Evolutionary conservation across 2,329 filamentous ascomycete genomes (phyloP), one percentile per base, ranked within the genome.

Genomic region (Aspergillus sp.): DNA sequence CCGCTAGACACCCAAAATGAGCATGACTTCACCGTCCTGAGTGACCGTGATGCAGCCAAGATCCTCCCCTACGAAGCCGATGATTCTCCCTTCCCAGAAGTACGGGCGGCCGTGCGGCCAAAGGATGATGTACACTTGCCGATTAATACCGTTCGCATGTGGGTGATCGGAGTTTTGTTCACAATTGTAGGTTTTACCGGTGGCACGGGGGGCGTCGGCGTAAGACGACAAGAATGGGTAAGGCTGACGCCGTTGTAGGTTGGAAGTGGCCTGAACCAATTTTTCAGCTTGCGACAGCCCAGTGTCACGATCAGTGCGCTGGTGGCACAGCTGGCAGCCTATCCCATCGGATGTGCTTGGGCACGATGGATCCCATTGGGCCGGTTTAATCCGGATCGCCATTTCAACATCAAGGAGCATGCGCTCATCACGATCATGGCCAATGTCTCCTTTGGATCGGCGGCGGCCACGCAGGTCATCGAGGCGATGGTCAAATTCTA

Each of bases 401-500:
- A 75, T 51, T 73, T 69, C 67, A 79, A 71, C 45, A 72, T 72
- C 52, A 72, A 75, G 63, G 77, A 80, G 61, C 78, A 79, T 69
- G 76, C 75, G 6, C 60, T 79, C 49, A 74, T 79, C 59, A 78
- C 77, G 0, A 79, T 80, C 59, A 78, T 79, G 74, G 76, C 77
- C 9, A 81, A 81, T 60, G 74, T 80, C 42, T 81, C 78, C 14
- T 80, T 81, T 55, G 73, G 78, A 68, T 86, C 63, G 5, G 74
- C 73, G 1, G 69, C 72, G 26, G 74, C 74, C 3, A 76, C 73
- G 10, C 74, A 76, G 56, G 60, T 76, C 49, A 75, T 76, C 32
- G 72, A 76, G 62, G 73, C 73, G 5, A 67, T 72, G 52, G 70
- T 75, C 54, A 76, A 75, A 53, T 87, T 83, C 66, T 87, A 87